Evolutionary conservation across 306 rosid species (phyloP), one percentile per base, ranked within the genome.

Genomic region (Fagus crenata): DNA sequence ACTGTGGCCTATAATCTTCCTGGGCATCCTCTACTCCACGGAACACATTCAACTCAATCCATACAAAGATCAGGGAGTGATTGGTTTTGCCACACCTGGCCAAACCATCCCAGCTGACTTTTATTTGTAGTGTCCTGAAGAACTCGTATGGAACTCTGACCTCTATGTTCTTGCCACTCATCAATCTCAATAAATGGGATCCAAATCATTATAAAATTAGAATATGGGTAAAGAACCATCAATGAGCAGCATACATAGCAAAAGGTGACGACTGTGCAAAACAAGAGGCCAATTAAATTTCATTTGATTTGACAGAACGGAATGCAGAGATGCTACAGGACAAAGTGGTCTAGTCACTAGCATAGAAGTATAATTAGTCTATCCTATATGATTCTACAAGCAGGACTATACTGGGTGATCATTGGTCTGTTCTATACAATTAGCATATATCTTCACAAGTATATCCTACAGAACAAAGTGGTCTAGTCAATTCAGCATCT

Each of bases 51-150:
- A 17, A 37, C 69, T 64, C 43, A 53, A 53, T 56, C 36, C 37
- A 53, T 39, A n/a, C 12, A 69, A 8, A 68, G 32, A 22, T 56
- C 13, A 41, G 1, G 33, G 40, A 49, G n/a, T 49, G n/a, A 43
- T 46, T 42, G 80, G 71, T 11, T 39, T 72, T 14, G 49, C 18
- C 14, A 28, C 67, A 46, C 49, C 51, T 49, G 18, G 33, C 65
- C 78, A 79, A 17, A 70, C 68, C 71, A 56, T 54, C 22, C 73
- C 59, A 35, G 55, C 41, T 8, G 36, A 53, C 74, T 28, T 41
- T 18, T 8, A 67, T 55, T 41, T 32, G 12, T 54, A 5, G 11
- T 67, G 9, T 65, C 78, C 68, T 5, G 37, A 18, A 17, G 32
- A 12, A 33, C 7, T 32, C 13, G 31, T 60, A 9, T 31, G 40